Percentiles rank a stretch among this genome's conserved stretches.
Evolutionary conservation across 2,329 filamentous ascomycete species (phyloP).

Genomic region (Claviceps lovelessii): DNA sequence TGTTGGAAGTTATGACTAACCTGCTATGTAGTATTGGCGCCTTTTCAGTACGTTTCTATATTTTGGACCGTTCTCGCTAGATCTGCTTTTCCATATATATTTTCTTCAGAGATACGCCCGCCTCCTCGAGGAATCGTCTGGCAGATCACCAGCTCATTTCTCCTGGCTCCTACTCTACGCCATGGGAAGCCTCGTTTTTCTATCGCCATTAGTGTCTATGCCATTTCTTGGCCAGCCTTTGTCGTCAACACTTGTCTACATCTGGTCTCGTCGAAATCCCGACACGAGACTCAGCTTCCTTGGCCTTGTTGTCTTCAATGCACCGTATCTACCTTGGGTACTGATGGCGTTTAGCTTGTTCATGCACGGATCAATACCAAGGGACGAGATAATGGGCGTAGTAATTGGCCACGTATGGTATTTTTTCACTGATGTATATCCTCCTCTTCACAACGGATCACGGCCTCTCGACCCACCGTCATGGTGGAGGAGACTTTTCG

Average conservation of each 20-base stretch:
- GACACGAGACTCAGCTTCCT: conserved; percentile 81
- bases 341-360: conserved; percentile 83
- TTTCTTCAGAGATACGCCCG: conserved; percentile 94
- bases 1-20: conserved; percentile 4
- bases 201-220: conserved; percentile 80
- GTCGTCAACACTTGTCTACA: conserved; percentile 88
- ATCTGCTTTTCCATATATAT: conserved; percentile 94
- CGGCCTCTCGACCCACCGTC: conserved; percentile 75
- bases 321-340: conserved; percentile 92
- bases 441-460: conserved; percentile 71
- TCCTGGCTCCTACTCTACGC: conserved; percentile 87
- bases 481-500: conserved; percentile 84
- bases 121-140: conserved; percentile 87
- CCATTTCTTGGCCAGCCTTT: conserved; percentile 89
- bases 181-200: conserved; percentile 58
- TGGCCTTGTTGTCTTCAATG: conserved; percentile 78
- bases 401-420: conserved; percentile 95
- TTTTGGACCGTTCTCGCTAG: conserved; percentile 85
- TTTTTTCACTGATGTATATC: conserved; percentile 95
- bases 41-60: conserved; percentile 94
- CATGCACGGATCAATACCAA: conserved; percentile 79
- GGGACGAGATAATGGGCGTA: conserved; percentile 92
- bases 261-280: conserved; percentile 91
- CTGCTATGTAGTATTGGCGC: conserved; percentile 66
- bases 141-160: conserved; percentile 81